Percentiles rank a stretch among this genome's conserved stretches.
Evolutionary conservation across 805 yeast species (phyloP).

Genomic region (Candida oleophila): DNA sequence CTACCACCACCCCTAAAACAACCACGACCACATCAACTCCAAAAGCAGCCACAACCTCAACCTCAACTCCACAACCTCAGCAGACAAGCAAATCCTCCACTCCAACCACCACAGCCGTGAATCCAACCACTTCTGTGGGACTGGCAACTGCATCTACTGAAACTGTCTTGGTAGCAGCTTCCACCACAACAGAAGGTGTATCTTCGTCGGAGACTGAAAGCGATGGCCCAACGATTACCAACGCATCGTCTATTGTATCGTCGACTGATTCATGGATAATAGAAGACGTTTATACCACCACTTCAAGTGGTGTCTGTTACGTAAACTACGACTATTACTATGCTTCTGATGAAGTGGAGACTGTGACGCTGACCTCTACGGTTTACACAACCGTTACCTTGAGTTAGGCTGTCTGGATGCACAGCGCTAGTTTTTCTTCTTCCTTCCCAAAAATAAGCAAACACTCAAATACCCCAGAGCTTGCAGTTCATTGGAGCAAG

Average conservation of each 20-base stretch:
- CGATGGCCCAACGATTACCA: slow-evolving; percentile 28
- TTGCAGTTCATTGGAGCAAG: not conserved
- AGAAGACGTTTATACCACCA: slow-evolving; percentile 30
- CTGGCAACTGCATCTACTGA: slow-evolving; percentile 6
- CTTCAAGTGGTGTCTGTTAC: slow-evolving; percentile 30
- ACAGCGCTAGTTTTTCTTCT: not conserved
- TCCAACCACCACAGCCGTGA: slow-evolving; percentile 6
- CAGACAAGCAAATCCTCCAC: slow-evolving; percentile 5
- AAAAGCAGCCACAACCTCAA: slow-evolving; percentile 13
- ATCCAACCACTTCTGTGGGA: slow-evolving; percentile 8
- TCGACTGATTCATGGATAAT: slow-evolving; percentile 33
- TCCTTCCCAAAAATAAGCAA: no score
- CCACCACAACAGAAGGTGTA: slow-evolving; percentile 8
- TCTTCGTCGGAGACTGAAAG: slow-evolving; percentile 9
- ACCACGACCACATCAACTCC: slow-evolving; percentile 13
- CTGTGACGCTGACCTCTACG: slow-evolving; percentile 40
- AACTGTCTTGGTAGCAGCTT: slow-evolving; percentile 7
- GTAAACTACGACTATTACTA: slow-evolving; percentile 38
- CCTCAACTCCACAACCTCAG: slow-evolving; percentile 12
- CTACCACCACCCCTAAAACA: slow-evolving; percentile 10
- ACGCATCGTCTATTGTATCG: slow-evolving; percentile 22
- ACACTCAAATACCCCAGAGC: no score
- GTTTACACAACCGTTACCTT: slow-evolving; percentile 32
- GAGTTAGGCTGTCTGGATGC: not conserved
- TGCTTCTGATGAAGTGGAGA: slow-evolving; percentile 27